These are phyloP conservation scores for Anastatica hierochuntica DNA, from an alignment of 345 rosid species.

Conservation along the genomic window DNA sequence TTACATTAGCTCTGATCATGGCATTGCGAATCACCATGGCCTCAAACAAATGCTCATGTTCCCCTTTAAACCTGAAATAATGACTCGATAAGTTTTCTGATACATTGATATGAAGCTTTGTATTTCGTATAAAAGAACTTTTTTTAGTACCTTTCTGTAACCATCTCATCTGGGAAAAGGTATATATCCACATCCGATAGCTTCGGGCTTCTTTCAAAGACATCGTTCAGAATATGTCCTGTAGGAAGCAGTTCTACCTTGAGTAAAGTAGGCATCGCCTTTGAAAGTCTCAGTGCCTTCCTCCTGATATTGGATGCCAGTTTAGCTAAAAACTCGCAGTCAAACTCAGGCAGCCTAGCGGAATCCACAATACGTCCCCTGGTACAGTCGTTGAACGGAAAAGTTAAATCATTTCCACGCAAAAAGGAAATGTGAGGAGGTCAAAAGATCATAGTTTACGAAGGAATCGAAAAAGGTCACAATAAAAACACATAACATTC, in stretches of 20 bases:
- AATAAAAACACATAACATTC: neutral
- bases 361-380: conserved; percentile 47
- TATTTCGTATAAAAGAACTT: conserved; percentile 1
- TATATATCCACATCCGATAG: conserved; percentile 39
- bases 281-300: conserved; percentile 35
- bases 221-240: conserved; percentile 12
- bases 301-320: conserved; percentile 32
- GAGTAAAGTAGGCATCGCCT: conserved; percentile 38
- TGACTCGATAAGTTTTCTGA: neutral
- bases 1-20: conserved; percentile 33
- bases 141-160: conserved; percentile 37
- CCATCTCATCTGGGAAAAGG: conserved; percentile 38
- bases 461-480: neutral
- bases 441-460: conserved; percentile 5
- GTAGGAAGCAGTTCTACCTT: conserved; percentile 38
- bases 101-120: too few relatives aligned
- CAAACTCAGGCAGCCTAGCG: conserved; percentile 21
- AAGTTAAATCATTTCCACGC: conserved; percentile 7
- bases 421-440: neutral
- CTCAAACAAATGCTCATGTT: conserved; percentile 22
- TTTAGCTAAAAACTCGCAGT: conserved; percentile 40
- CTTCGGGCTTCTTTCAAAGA: conserved; percentile 31
- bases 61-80: conserved; percentile 21
- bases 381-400: conserved; percentile 17
- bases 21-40: conserved; percentile 30